These are phyloP conservation scores for Sphaerulina musiva DNA, from an alignment of 2,329 filamentous ascomycete species.

Conservation along the genomic window DNA sequence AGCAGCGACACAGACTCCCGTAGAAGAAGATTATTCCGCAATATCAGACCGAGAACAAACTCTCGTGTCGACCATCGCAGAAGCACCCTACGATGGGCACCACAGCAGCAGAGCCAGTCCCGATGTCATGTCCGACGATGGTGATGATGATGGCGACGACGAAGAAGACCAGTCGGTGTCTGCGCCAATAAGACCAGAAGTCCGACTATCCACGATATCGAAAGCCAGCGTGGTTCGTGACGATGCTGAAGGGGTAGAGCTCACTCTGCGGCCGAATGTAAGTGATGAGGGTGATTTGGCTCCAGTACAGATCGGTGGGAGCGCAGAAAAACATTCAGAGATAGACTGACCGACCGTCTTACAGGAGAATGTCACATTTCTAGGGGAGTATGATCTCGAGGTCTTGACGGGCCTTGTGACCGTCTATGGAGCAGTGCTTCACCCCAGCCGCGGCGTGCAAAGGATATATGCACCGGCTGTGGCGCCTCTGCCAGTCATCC, in stretches of 20 bases:
- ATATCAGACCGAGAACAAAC: not conserved
- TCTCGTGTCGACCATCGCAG: slow-evolving; percentile 17
- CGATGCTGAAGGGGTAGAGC: slow-evolving; percentile 15
- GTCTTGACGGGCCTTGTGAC: slow-evolving; percentile 58
- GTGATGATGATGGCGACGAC: not conserved
- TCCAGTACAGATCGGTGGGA: not conserved
- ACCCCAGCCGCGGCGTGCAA: slow-evolving; percentile 29
- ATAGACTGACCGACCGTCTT: not conserved
- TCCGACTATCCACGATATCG: slow-evolving; percentile 15
- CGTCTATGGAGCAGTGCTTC: slow-evolving; percentile 59
- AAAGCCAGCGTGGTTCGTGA: slow-evolving; percentile 16
- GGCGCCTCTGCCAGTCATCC: slow-evolving; percentile 62
- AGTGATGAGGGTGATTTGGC: not conserved
- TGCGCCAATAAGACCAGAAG: not conserved
- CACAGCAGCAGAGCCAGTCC: slow-evolving; percentile 1
- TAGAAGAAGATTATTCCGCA: not conserved
- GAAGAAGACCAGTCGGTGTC: not conserved
- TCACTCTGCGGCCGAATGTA: slow-evolving; percentile 21
- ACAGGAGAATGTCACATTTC: slow-evolving; percentile 34
- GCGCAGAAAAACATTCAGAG: not conserved
- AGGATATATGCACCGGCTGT: slow-evolving; percentile 63
- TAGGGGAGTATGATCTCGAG: slow-evolving; percentile 62
- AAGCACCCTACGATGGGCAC: slow-evolving; percentile 21
- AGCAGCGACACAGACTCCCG: slow-evolving; percentile 16
- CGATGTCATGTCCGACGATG: not conserved